A percentile compares a stretch with the other conserved stretches of the same genome.
Conservation (phyloP, 1,139 yeast species). For the Suhomyces atakaporum region DNA sequence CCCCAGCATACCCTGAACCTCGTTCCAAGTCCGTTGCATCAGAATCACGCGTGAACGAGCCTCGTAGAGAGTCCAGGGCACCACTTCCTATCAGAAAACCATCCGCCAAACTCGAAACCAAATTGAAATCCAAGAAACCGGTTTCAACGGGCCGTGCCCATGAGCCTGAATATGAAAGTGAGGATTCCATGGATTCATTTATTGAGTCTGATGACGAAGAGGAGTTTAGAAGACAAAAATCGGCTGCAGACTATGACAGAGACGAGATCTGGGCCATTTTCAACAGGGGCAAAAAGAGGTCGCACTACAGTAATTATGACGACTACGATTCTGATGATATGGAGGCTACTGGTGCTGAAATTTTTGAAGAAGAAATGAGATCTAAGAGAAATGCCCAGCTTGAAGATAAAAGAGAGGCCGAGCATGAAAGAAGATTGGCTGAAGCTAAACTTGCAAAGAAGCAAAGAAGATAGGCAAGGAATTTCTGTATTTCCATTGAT, state of each 20-base stretch:
- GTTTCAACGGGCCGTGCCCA: background rate
- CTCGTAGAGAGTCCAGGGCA: constrained; percentile 11
- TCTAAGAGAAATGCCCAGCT: constrained; percentile 60
- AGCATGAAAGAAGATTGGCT: constrained; percentile 45
- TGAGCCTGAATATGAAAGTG: constrained; percentile 16
- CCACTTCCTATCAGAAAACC: constrained; percentile 33
- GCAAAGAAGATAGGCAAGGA: constrained; percentile 5
- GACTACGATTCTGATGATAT: constrained; percentile 72
- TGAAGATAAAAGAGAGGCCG: constrained; percentile 68
- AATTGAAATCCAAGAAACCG: constrained; percentile 22
- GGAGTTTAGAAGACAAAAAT: constrained; percentile 19
- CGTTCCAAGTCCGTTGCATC: constrained; percentile 1
- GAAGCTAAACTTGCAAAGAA: constrained; percentile 31
- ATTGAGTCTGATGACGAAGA: constrained; percentile 63
- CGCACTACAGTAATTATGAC: constrained; percentile 44
- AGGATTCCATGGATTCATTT: constrained; percentile 50
- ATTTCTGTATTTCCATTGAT: no score
- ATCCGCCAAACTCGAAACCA: constrained; percentile 28
- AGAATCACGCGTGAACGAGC: constrained; percentile 1
- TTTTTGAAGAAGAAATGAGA: constrained; percentile 74
- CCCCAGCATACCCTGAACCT: background rate
- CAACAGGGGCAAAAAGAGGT: constrained; percentile 60
- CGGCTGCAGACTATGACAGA: constrained; percentile 57
- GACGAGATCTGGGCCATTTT: constrained; percentile 91
- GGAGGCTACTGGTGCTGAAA: constrained; percentile 93